These are phyloP conservation scores for Botrytis hyacinthi DNA, from an alignment of 2,329 filamentous ascomycete genomes.

Conservation along the genomic window DNA sequence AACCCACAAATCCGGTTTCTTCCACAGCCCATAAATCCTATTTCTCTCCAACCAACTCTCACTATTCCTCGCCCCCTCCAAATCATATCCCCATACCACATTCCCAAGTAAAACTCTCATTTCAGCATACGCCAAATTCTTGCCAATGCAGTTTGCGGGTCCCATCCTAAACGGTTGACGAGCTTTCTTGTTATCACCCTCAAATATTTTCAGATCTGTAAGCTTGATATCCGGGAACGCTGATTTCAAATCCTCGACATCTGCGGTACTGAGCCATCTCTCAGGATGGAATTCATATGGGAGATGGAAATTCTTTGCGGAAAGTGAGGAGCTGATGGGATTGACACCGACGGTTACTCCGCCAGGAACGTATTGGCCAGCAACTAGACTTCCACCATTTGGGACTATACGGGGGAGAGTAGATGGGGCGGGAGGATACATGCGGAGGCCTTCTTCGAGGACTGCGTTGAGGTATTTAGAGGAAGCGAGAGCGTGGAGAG, in stretches of 20 bases:
- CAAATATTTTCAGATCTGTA: background rate
- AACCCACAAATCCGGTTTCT: slow-evolving; percentile 13
- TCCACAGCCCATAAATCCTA: background rate
- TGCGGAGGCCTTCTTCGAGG: slow-evolving; percentile 25
- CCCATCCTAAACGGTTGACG: slow-evolving; percentile 13
- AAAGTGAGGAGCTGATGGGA: background rate
- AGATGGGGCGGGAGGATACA: slow-evolving; percentile 24
- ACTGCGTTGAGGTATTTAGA: slow-evolving; percentile 22
- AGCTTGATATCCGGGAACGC: background rate
- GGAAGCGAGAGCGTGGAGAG: slow-evolving; percentile 21
- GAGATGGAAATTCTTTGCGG: background rate
- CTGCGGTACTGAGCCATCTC: background rate
- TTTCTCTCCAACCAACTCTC: slow-evolving; percentile 14
- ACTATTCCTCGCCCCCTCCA: background rate
- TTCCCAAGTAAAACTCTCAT: slow-evolving; percentile 15
- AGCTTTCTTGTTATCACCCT: slow-evolving; percentile 8
- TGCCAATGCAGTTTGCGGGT: slow-evolving; percentile 18
- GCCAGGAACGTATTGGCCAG: background rate
- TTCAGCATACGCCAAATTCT: slow-evolving; percentile 21
- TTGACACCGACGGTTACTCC: slow-evolving; percentile 7
- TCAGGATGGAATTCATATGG: slow-evolving; percentile 12
- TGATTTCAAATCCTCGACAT: background rate
- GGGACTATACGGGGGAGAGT: background rate
- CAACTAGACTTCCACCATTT: background rate
- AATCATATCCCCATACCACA: slow-evolving; percentile 17